phyloP scores from a whole-genome alignment of 1,139 yeast genomes.

The Pichia sp. region DNA sequence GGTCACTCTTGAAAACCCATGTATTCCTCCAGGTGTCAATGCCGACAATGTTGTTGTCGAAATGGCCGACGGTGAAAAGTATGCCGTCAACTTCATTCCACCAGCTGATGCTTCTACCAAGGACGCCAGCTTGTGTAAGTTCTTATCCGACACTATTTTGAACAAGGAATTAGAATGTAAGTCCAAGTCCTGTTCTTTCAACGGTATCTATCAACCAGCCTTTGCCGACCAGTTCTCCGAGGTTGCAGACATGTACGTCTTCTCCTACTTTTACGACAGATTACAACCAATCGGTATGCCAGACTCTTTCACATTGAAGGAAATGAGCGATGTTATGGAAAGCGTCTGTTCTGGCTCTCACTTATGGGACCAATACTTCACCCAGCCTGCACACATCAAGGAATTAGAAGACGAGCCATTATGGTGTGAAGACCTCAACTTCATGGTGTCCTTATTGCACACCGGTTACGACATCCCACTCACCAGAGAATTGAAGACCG shows the following conservation, averaged over 20 bases:
- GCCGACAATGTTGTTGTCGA: constrained; percentile 56
- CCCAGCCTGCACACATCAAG: constrained; percentile 37
- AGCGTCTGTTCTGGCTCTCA: constrained; percentile 82
- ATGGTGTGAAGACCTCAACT: constrained; percentile 92
- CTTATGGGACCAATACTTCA: constrained; percentile 49
- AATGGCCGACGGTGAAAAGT: constrained; percentile 44
- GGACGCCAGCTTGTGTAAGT: constrained; percentile 72
- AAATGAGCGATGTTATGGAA: constrained; percentile 76
- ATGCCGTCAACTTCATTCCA: constrained; percentile 72
- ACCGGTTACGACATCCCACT: constrained; percentile 96
- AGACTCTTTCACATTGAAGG: constrained; percentile 77
- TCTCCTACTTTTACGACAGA: constrained; percentile 93
- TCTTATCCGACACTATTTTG: constrained; percentile 75
- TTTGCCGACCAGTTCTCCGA: constrained; percentile 69
- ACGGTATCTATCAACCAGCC: constrained; percentile 96
- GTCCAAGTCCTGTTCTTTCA: constrained; percentile 85
- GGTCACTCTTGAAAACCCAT: constrained; percentile 65
- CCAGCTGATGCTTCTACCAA: constrained; percentile 42
- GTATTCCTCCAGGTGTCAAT: constrained; percentile 74
- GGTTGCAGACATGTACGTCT: constrained; percentile 75
- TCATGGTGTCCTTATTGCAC: constrained; percentile 85
- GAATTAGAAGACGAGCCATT: constrained; percentile 76
- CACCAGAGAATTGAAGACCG: constrained; percentile 85
- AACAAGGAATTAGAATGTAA: constrained; percentile 80
- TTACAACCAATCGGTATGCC: constrained; percentile 96